Evolutionary conservation across 2,329 filamentous ascomycete species (phyloP), one percentile per base, ranked within the genome.

Genomic region (Hirsutella minnesotensis): DNA sequence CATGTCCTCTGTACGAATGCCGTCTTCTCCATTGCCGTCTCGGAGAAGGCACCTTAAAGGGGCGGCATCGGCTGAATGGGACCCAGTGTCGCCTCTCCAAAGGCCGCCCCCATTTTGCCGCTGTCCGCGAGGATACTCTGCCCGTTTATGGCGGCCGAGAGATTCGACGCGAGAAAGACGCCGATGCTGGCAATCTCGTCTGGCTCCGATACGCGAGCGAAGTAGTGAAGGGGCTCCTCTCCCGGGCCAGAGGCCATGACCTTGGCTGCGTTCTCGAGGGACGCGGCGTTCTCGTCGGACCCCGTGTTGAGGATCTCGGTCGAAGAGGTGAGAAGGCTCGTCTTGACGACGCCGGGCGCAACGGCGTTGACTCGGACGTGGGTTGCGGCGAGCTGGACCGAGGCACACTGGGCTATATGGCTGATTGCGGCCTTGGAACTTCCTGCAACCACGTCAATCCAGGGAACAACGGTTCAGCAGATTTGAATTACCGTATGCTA

Each of bases 81-180:
- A 18, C 31, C 42, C 8, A 45, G 44, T 13, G 43, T 38, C 13
- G 22, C 40, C 16, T 47, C 42, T 2, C 44, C 38, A 27, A 38
- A 42, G 1, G 44, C 48, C 9, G 49, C 45, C 1, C 30, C 44
- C 2, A 43, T 44, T 27, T 45, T 49, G 4, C 50, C 50, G 24
- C 41, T 42, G 29, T 51, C 47, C 3, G 47, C 50, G 13, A 51
- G 38, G 35, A 51, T 51, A n/a, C 45, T 48, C 24, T 51, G 46
- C 1, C 39, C 47, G 37, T 51, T 49, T 4, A 52, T 36, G 1
- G 47, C 44, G 4, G 46, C 43, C 2, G 43, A 18, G 3, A 48
- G 18, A 16, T 48, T 42, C 3, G 49, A 51, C 2, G 42, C 49
- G 8, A 52, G 24, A 40, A 51, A 52, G 1, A 48, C 44, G 10